Conservation (phyloP, 495 filamentous ascomycete species). For the Daldinia bambusicola region DNA sequence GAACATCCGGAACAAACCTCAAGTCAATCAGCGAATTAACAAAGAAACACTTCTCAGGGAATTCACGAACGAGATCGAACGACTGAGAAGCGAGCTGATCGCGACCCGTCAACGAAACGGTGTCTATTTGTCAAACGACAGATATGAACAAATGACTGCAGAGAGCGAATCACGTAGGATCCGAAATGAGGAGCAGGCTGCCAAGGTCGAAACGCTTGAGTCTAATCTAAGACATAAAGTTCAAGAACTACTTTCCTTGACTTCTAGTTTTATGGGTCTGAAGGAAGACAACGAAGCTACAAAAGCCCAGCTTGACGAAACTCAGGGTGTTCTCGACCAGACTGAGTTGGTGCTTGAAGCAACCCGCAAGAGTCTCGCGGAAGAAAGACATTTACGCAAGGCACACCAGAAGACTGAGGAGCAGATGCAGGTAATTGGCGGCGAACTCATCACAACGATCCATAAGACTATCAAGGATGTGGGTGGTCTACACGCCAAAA, state of each 20-base stretch:
- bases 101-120: slow-evolving; percentile 93
- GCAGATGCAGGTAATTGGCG: slow-evolving; percentile 74
- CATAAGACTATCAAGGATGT: slow-evolving; percentile 81
- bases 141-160: slow-evolving; percentile 84
- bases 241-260: slow-evolving; percentile 87
- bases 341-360: slow-evolving; percentile 83
- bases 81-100: slow-evolving; percentile 90
- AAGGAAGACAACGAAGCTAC: slow-evolving; percentile 88
- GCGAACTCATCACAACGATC: slow-evolving; percentile 78
- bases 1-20: slow-evolving; percentile 97
- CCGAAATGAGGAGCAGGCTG: slow-evolving; percentile 88
- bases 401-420: slow-evolving; percentile 89
- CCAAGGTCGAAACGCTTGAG: slow-evolving; percentile 93
- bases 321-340: slow-evolving; percentile 81
- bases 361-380: slow-evolving; percentile 77
- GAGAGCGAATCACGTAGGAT: slow-evolving; percentile 94
- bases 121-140: slow-evolving; percentile 87
- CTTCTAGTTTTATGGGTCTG: slow-evolving; percentile 81
- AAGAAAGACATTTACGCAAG: slow-evolving; percentile 81
- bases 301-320: slow-evolving; percentile 74
- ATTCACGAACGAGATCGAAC: slow-evolving; percentile 93
- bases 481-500: slow-evolving; percentile 80
- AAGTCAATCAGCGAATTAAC: slow-evolving; percentile 87
- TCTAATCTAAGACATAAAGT: slow-evolving; percentile 87
- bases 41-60: slow-evolving; percentile 92